Evolutionary conservation across 805 yeast species (phyloP), one percentile per base, ranked within the genome.

Genomic region (Lipomyces kockii): DNA sequence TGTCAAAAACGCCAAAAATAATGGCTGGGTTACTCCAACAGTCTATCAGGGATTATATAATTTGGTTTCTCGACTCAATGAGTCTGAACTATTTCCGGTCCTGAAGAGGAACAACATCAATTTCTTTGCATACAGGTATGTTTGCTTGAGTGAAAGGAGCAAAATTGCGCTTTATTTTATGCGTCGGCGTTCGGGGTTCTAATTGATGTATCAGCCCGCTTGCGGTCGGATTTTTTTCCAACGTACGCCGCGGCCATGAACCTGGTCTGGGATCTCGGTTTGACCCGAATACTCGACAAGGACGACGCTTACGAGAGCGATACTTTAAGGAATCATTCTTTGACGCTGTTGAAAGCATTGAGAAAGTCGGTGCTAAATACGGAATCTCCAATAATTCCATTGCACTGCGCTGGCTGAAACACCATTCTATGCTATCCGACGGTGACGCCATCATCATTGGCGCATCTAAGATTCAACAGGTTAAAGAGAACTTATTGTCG

Each of bases 11-110:
- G 71, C 75, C 3, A 66, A 68, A 43, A 64, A 66, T 58, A 66
- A 75, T 56, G 70, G 69, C 20, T 75, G 75, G 66, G 70, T 74
- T 37, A 58, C 66, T 17, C 78, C 78, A 0, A 65, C 77, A 4
- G 76, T 76, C 20, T 74, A 71, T 64, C 78, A 76, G 61, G 78
- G 77, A 27, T 66, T 73, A 35, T 76, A 76, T 66, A 76, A 76
- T 60, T 71, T 75, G 32, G 69, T 76, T 51, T 66, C 76, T 17
- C 72, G 77, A 29, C 62, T 59, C 52, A 61, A 56, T 54, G 78
- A 75, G 62, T 12, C 39, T 5, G 74, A 73, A 12, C 62, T 75
- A 25, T 71, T 75, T 53, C 77, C 78, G 0, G 52, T 71, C 17
- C 61, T 75, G 51, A 62, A 70, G 43, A 67, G 68, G 57, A 62